These are phyloP conservation scores for Corylus avellana DNA, from an alignment of 306 rosid genomes.

Conservation along the genomic window DNA sequence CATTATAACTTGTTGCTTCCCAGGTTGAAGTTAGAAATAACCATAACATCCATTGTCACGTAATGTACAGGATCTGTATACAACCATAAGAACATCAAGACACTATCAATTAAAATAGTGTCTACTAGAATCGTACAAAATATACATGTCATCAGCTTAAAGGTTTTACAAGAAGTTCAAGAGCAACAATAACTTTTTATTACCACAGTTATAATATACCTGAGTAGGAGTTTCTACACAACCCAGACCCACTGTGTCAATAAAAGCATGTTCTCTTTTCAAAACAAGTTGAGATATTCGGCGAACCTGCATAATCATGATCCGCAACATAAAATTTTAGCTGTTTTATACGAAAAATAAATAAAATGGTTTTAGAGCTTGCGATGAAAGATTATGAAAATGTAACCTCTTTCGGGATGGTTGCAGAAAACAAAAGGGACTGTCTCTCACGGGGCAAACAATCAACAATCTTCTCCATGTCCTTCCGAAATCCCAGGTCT, in stretches of 20 bases:
- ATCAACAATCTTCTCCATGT: slow-evolving; percentile 87
- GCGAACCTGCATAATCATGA: slow-evolving; percentile 63
- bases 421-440: slow-evolving; percentile 82
- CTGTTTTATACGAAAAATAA: slow-evolving; percentile 24
- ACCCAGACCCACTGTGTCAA: slow-evolving; percentile 90
- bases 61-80: neutral
- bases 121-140: neutral
- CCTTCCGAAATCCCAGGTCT: slow-evolving; percentile 92
- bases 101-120: neutral
- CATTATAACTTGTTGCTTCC: slow-evolving; percentile 21
- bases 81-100: neutral
- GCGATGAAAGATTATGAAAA: slow-evolving; percentile 7
- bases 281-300: slow-evolving; percentile 90
- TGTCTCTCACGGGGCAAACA: slow-evolving; percentile 92
- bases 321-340: slow-evolving; percentile 23
- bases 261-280: slow-evolving; percentile 76
- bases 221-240: slow-evolving; percentile 74
- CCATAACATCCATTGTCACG: slow-evolving; percentile 1
- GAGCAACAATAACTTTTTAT: neutral
- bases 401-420: slow-evolving; percentile 88
- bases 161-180: neutral
- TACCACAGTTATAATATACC: slow-evolving; percentile 42
- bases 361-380: slow-evolving; percentile 11
- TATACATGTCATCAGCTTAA: neutral
- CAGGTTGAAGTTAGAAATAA: slow-evolving; percentile 12